Conservation (phyloP, 2,329 filamentous ascomycete species). For the Pseudogymnoascus sp. region DNA sequence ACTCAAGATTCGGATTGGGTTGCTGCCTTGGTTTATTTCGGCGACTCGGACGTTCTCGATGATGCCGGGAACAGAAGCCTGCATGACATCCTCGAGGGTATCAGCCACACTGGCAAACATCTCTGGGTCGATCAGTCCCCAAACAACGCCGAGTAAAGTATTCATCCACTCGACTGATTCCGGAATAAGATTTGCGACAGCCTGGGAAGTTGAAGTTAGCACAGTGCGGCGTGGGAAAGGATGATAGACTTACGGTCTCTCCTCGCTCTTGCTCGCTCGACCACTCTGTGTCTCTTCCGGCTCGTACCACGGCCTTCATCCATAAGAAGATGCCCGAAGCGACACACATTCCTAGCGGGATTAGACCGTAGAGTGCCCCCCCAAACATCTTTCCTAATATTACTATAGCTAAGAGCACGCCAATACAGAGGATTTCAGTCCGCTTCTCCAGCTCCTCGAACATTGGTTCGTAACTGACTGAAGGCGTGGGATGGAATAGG, state of each 20-base stretch:
- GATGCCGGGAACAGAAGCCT: slow-evolving; percentile 80
- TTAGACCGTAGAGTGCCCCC: slow-evolving; percentile 64
- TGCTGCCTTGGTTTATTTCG: slow-evolving; percentile 88
- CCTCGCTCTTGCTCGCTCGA: slow-evolving; percentile 77
- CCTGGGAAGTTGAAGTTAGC: slow-evolving; percentile 33
- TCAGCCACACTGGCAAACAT: slow-evolving; percentile 93
- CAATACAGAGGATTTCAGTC: slow-evolving; percentile 61
- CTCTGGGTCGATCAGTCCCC: slow-evolving; percentile 89
- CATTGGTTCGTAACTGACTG: slow-evolving; percentile 83
- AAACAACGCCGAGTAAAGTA: slow-evolving; percentile 71
- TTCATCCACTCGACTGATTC: slow-evolving; percentile 98
- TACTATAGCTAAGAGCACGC: slow-evolving; percentile 64
- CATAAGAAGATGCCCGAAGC: slow-evolving; percentile 77
- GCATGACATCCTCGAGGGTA: slow-evolving; percentile 92
- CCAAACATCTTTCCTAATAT: slow-evolving; percentile 74
- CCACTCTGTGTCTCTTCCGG: slow-evolving; percentile 81
- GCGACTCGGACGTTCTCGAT: slow-evolving; percentile 94
- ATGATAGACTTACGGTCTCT: slow-evolving; percentile 48
- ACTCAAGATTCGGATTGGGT: slow-evolving; percentile 81
- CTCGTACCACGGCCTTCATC: slow-evolving; percentile 78
- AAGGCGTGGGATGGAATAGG: slow-evolving; percentile 88
- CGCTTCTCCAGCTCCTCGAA: slow-evolving; percentile 67
- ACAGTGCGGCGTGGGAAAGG: neutral
- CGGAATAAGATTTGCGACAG: slow-evolving; percentile 79
- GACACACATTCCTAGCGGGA: slow-evolving; percentile 65